Base-by-base conservation (phyloP, 2,329 filamentous ascomycete species). In the Cyanodermella asteris region DNA sequence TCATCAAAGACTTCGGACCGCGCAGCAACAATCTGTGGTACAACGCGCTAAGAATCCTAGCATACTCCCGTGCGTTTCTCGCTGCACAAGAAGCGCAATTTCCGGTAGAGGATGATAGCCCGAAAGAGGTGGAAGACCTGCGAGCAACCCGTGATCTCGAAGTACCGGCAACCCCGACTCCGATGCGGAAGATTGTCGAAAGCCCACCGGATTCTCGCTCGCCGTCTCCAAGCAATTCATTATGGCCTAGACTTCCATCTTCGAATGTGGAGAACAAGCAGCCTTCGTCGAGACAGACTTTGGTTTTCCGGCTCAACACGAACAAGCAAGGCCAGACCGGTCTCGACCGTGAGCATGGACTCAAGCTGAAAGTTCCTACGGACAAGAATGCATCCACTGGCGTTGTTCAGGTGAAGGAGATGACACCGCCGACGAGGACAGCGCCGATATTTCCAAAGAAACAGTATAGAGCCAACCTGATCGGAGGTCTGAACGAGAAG, bases 21-120 rank as follows among this genome's bases (percentile, higher is more conserved):
- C 26, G 31, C 11, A 40, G 37, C 17, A 43, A 47, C 9, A 42
- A 50, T 19, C 36, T 55, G 4, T 55, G 50, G 50, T 34, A 32
- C 9, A 38, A 43, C 16, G 42, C 44, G 5, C 31, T 53, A 4
- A 34, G 33, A 22, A 33, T 46, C 18, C 36, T 50, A 9, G 31
- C 32, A 8, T 29, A 35, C 4, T 38, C 46, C 6, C 40, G 47
- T 13, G 34, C 39, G n/a, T 27, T 49, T 6, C 29, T n/a, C n/a
- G n/a, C n/a, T n/a, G n/a, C n/a, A n/a, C n/a, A n/a, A n/a, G n/a
- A n/a, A n/a, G n/a, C n/a, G n/a, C n/a, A n/a, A n/a, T n/a, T n/a
- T n/a, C n/a, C n/a, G n/a, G n/a, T n/a, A n/a, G n/a, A n/a, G n/a
- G 23, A 20, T 12, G 18, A 16, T 17, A 25, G 15, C 10, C 16